Conservation (phyloP, 208 protist species). For the Wallacemonas collosoma region DNA sequence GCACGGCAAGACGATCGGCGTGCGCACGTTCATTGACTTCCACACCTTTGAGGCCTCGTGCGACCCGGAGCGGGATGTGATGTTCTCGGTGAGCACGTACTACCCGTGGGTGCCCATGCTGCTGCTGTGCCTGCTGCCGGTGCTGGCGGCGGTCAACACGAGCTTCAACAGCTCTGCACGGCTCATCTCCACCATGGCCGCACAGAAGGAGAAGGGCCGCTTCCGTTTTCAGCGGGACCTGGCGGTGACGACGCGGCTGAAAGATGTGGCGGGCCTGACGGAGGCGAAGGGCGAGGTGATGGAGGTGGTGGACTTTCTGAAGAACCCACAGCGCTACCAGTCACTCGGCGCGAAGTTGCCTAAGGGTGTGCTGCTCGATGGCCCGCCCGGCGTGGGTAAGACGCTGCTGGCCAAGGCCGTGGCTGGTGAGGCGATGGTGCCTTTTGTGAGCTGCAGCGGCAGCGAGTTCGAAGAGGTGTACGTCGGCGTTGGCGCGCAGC, state of each 20-base stretch:
- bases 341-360: constrained; percentile 94
- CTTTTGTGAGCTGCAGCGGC: constrained; percentile 95
- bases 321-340: constrained; percentile 93
- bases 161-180: constrained; percentile 48
- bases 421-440: constrained; percentile 90
- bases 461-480: constrained; percentile 97
- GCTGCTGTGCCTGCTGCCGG: constrained; percentile 68
- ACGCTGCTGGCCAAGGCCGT: constrained; percentile 88
- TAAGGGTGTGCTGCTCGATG: constrained; percentile 96
- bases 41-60: constrained; percentile 56
- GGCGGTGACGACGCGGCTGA: constrained; percentile 63
- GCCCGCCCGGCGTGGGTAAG: constrained; percentile 97
- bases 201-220: constrained; percentile 51
- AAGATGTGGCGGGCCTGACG: constrained; percentile 81
- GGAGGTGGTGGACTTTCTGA: constrained; percentile 96
- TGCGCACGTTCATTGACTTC: constrained; percentile 77
- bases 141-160: constrained; percentile 51
- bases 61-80: constrained; percentile 61
- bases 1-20: constrained; percentile 52
- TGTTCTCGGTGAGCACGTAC: constrained; percentile 55
- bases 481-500: constrained; percentile 95
- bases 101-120: constrained; percentile 85
- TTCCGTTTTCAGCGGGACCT: constrained; percentile 78
- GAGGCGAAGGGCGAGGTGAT: constrained; percentile 88
- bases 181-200: constrained; percentile 24